Base-by-base conservation (phyloP, 257 asterid genomes). In the Lantana camara region DNA sequence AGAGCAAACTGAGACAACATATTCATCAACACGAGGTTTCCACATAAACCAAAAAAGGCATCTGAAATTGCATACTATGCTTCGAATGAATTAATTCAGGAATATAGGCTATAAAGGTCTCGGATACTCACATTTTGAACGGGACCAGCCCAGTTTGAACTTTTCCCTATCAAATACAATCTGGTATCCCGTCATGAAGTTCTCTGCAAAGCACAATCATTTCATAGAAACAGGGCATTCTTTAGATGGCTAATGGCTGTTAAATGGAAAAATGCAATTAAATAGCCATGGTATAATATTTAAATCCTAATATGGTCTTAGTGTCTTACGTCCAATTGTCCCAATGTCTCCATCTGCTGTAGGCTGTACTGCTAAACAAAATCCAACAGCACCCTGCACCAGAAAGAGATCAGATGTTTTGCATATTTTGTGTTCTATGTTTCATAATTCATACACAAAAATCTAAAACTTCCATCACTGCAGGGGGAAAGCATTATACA, bases 301-400 rank as follows among this genome's bases (percentile, higher is more conserved):
- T 52, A 22, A 68, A 72, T 20, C 53, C 56, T 44, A 57, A 51
- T 38, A 21, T 57, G 46, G 27, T 57, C 96, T 90, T 38, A 21
- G 52, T 40, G 27, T 57, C 96, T 90, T 85, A 90, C 97, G 97
- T 82, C 97, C 96, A 68, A 87, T 73, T 58, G 90, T 87, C 60
- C 96, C 97, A 20, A 85, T 69, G 66, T 70, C 77, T 37, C 58
- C 80, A n/a, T n/a, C n/a, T 30, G 77, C 83, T 22, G 80, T 49
- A 23, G 84, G 78, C 74, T 90, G 90, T 64, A 90, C 37, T 14
- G 97, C 97, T 66, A 90, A 80, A 82, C 97, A 90, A 77, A 85
- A 85, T 67, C 97, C 97, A 83, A 74, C 76, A 32, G 90, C 85
- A 68, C 93, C 97, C 97, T 90, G 88, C 61, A 84, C 54, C 63